These are phyloP conservation scores for Cryptococcus deneoformans DNA, from an alignment of 1,284 basidiomycete species.

Conservation along the genomic window DNA sequence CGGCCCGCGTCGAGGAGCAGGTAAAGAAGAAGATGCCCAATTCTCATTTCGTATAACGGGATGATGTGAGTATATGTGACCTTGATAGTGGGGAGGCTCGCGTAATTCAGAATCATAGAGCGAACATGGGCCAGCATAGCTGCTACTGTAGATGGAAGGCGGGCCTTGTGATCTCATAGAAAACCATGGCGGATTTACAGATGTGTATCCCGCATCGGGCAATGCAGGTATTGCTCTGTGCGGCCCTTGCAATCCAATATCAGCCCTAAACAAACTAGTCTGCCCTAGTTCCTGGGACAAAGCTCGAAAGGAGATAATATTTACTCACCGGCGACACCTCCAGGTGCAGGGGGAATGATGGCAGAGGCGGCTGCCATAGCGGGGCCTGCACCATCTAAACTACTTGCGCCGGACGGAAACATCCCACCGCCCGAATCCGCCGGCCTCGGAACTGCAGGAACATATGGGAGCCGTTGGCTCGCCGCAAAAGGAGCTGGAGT, in stretches of 20 bases:
- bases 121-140: neutral
- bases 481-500: constrained; percentile 10
- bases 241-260: constrained; percentile 18
- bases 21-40: neutral
- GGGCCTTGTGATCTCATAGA: constrained; percentile 3
- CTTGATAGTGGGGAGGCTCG: neutral
- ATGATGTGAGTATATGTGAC: constrained; percentile 7
- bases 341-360: constrained; percentile 32
- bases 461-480: constrained; percentile 31
- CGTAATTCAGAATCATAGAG: constrained; percentile 2
- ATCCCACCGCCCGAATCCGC: constrained; percentile 4
- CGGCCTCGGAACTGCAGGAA: constrained; percentile 19
- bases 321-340: constrained; percentile 30
- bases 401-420: constrained; percentile 3
- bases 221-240: constrained; percentile 32
- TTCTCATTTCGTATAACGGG: constrained; percentile 10
- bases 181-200: constrained; percentile 15
- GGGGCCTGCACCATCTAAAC: constrained; percentile 11
- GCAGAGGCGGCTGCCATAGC: constrained; percentile 19
- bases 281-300: no score
- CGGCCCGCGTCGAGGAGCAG: constrained; percentile 13
- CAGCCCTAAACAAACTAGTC: neutral
- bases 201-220: constrained; percentile 35
- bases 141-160: neutral
- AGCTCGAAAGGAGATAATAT: neutral